Percentiles rank a stretch among this genome's conserved stretches.
Conservation (phyloP, 257 asterid genomes). For the Hygrophila difformis region DNA sequence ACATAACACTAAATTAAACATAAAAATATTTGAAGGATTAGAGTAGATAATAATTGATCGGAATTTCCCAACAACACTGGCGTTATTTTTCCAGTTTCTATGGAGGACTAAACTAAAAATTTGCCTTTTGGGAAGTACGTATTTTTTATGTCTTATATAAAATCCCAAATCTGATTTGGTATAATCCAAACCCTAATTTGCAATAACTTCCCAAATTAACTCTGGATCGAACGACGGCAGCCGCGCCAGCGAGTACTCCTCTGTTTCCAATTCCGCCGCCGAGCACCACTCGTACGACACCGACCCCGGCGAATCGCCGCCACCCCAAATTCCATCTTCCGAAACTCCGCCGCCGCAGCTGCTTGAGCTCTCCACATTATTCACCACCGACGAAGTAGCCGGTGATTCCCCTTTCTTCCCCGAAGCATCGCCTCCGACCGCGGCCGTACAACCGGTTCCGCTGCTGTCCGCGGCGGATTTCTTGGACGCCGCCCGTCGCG, state of each 20-base stretch:
- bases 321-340: conserved; percentile 47
- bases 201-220: conserved; percentile 86
- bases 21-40: too few species aligned
- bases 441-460: neutral
- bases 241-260: conserved; percentile 61
- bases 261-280: conserved; percentile 29
- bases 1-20: too few species aligned
- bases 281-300: conserved; percentile 33
- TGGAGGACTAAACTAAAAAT: too few species aligned
- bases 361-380: conserved; percentile 26
- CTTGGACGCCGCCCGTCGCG: conserved; percentile 26
- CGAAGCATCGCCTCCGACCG: conserved; percentile 12
- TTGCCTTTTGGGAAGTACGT: too few species aligned
- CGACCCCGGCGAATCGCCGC: conserved; percentile 34
- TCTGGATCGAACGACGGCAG: conserved; percentile 92
- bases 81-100: too few species aligned
- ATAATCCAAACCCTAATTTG: conserved; percentile 28
- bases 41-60: too few species aligned
- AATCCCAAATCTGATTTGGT: too few species aligned
- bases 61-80: too few species aligned
- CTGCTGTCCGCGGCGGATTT: conserved; percentile 6
- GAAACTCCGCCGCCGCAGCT: conserved; percentile 27
- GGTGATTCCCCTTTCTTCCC: conserved; percentile 23
- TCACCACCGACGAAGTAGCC: conserved; percentile 24
- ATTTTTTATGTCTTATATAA: too few species aligned